Conservation (phyloP, 2,329 filamentous ascomycete genomes). For the Epichloe brachyelytri region DNA sequence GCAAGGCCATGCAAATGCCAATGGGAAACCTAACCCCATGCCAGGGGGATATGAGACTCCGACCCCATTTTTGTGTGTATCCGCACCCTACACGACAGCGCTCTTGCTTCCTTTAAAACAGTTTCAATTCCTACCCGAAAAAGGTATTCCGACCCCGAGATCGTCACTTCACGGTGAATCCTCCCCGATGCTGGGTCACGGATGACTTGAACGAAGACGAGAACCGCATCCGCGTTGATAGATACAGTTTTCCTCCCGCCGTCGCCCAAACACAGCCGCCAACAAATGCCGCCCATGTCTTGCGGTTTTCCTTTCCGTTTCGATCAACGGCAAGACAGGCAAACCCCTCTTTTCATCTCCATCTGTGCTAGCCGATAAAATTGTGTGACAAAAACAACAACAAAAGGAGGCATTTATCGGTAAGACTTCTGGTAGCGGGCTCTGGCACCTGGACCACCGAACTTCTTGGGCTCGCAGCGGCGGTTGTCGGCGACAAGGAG, state of each 20-base stretch:
- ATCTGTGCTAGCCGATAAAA: constrained; percentile 2
- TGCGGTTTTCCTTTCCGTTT: too few species aligned
- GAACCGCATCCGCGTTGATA: too few species aligned
- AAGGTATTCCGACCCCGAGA: too few species aligned
- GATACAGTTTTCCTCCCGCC: background rate
- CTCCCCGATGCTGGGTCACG: too few species aligned
- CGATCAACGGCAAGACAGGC: background rate
- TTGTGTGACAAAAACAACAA: background rate
- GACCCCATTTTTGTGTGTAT: constrained; percentile 17
- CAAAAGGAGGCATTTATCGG: constrained; percentile 53
- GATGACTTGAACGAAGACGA: too few species aligned
- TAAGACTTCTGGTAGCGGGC: constrained; percentile 98
- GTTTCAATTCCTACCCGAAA: constrained; percentile 1
- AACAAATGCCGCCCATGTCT: too few species aligned
- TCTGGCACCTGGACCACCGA: constrained; percentile 84
- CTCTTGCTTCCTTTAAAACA: background rate
- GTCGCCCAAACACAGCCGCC: too few species aligned
- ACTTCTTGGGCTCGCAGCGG: constrained; percentile 99
- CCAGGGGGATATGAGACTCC: constrained; percentile 27
- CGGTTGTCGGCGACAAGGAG: constrained; percentile 98
- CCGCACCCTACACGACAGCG: constrained; percentile 15
- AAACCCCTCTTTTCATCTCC: background rate
- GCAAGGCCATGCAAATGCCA: constrained; percentile 40
- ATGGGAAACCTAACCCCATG: constrained; percentile 27
- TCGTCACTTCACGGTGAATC: too few species aligned